Conservation (phyloP, 177 flowering plant species). For the Tripterygium wilfordii region DNA sequence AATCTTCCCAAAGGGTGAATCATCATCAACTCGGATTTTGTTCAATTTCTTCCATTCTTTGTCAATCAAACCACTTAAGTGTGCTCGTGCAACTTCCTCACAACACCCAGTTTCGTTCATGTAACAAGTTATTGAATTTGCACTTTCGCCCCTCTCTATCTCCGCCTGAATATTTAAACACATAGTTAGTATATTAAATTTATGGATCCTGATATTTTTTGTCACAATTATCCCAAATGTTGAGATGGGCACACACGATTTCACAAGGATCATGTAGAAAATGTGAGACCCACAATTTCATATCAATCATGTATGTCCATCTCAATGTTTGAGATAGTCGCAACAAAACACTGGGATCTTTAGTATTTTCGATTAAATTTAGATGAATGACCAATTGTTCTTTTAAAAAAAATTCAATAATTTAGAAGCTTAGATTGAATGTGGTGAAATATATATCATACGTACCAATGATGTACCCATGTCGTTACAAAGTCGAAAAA, state of each 20-base stretch:
- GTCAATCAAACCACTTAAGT: slow-evolving; percentile 20
- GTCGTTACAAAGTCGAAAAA: slow-evolving; percentile 30
- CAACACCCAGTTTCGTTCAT: slow-evolving; percentile 22
- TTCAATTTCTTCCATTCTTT: slow-evolving; percentile 30
- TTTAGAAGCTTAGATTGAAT: neutral
- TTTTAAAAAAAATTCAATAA: too few species aligned
- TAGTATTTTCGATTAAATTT: too few species aligned
- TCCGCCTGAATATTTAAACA: slow-evolving; percentile 19
- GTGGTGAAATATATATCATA: neutral
- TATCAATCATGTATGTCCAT: too few species aligned
- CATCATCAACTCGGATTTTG: neutral
- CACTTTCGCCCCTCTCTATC: slow-evolving; percentile 30
- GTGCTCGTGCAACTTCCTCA: slow-evolving; percentile 21
- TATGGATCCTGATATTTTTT: too few species aligned
- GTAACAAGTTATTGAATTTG: slow-evolving; percentile 28
- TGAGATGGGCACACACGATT: too few species aligned
- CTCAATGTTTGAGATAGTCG: too few species aligned
- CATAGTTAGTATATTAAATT: too few species aligned
- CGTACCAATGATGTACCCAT: slow-evolving; percentile 22
- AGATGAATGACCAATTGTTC: neutral
- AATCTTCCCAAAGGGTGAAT: slow-evolving; percentile 11
- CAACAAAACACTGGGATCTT: too few species aligned
- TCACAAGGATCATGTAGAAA: too few species aligned
- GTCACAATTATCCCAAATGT: too few species aligned
- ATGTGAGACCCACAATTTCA: too few species aligned